Evolutionary conservation across 441 rosid genomes (phyloP), one percentile per base, ranked within the genome.

Genomic region (Gossypium schwendimanii): DNA sequence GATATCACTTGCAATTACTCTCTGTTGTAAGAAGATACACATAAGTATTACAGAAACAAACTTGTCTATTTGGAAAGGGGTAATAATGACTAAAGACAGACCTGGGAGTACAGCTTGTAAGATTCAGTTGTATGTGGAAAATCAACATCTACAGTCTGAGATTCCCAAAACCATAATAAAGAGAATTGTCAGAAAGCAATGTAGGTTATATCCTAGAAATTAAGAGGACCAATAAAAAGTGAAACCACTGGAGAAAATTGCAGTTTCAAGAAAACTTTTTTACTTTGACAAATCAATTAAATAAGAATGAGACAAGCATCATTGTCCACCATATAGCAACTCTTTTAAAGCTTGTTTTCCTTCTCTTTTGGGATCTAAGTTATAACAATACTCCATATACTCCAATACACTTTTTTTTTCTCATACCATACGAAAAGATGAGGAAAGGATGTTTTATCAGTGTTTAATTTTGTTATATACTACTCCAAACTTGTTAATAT

Each of bases 1-100:
- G 84, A 96, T 91, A 82, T 96, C 99, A 82, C 97, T 87, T 58
- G 92, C 99, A 82, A 96, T 93, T 70, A 88, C 88, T 80, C 94
- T 89, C 99, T 96, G 92, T 74, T 71, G 72, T 70, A 83, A 70
- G 73, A 74, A 39, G 73, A 60, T 60, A 55, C 15, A 70, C 66
- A 82, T 58, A 71, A 58, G 73, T 28, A 54, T 53, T 9, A 53
- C 11, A 31, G 54, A 33, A 12, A 31, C 60, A 70, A 72, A 53
- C 47, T 68, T 23, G 11, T n/a, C 54, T 55, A 74, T 9, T 53
- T 74, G 26, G 55, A 69, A 71, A 63, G 61, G 63, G 73, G 65
- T 64, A 47, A 69, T 47, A 6, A 41, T 54, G 26, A 73, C 55
- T 12, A 73, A 78, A 75, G 47, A 74, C 83, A 79, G 65, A 92